Evolutionary conservation across 2,329 filamentous ascomycete species (phyloP).

Genomic region (Bipolaris cookei): DNA sequence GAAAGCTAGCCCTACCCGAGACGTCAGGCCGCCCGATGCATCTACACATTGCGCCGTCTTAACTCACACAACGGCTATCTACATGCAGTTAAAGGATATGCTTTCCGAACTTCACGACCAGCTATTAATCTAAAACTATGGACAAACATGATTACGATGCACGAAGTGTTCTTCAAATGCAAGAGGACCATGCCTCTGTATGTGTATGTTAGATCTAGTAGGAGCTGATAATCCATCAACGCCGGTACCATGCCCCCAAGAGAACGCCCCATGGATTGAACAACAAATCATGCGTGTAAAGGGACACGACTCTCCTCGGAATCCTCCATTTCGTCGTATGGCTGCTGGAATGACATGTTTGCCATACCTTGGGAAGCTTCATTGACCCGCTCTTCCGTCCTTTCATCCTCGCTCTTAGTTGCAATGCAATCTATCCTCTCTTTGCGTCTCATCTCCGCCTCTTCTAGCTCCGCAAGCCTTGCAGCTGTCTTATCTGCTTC

Average conservation of each 20-base stretch:
- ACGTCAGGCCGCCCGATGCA: slow-evolving; percentile 11
- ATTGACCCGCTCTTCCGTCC: slow-evolving; percentile 20
- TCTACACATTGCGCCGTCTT: too few species aligned
- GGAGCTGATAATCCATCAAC: slow-evolving; percentile 11
- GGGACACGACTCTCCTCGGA: slow-evolving; percentile 15
- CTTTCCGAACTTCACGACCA: too few species aligned
- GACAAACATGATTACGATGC: too few species aligned
- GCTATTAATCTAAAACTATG: too few species aligned
- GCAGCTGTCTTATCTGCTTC: slow-evolving; percentile 59
- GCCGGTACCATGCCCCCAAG: slow-evolving; percentile 29
- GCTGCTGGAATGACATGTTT: slow-evolving; percentile 27
- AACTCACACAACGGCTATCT: too few species aligned
- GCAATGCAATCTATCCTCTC: slow-evolving; percentile 23
- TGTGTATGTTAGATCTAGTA: background rate
- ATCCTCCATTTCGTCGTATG: slow-evolving; percentile 31
- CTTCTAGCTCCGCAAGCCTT: slow-evolving; percentile 45
- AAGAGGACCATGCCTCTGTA: background rate
- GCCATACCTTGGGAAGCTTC: slow-evolving; percentile 27
- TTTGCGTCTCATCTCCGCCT: slow-evolving; percentile 40
- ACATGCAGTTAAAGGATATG: too few species aligned
- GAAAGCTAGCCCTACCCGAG: slow-evolving; percentile 14
- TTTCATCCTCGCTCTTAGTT: background rate
- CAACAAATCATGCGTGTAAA: slow-evolving; percentile 21
- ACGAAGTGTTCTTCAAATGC: too few species aligned
- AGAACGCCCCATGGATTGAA: background rate